phyloP scores from a whole-genome alignment of 2,329 filamentous ascomycete species.

The Diplocarpon mali region DNA sequence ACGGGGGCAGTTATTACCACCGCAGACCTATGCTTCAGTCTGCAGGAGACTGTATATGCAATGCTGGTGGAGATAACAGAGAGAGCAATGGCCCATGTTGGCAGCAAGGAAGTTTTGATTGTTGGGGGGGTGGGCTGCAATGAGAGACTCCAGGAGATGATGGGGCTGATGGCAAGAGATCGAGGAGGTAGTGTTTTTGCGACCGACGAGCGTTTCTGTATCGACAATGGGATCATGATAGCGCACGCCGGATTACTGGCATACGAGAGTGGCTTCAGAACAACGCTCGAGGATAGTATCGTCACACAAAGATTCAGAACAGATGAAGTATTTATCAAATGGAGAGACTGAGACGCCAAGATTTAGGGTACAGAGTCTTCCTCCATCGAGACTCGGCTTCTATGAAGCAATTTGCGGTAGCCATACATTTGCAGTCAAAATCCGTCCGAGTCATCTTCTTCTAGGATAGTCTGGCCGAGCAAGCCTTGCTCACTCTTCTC shows the following conservation, averaged over 20 bases:
- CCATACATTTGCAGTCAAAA: constrained; percentile 12
- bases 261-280: constrained; percentile 69
- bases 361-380: neutral
- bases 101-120: constrained; percentile 79
- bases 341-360: constrained; percentile 46
- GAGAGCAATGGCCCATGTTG: constrained; percentile 95
- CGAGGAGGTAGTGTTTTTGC: constrained; percentile 84
- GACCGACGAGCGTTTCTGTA: constrained; percentile 95
- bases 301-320: constrained; percentile 78
- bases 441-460: constrained; percentile 50
- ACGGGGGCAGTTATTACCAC: constrained; percentile 53
- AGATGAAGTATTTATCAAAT: constrained; percentile 70
- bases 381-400: neutral
- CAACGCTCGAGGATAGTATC: constrained; percentile 66
- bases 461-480: constrained; percentile 56
- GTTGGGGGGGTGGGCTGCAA: constrained; percentile 96
- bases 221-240: constrained; percentile 99
- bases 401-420: neutral
- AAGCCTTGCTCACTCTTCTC: constrained; percentile 33
- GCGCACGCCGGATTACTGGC: constrained; percentile 87
- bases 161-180: constrained; percentile 88
- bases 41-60: constrained; percentile 91
- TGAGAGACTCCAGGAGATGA: constrained; percentile 92
- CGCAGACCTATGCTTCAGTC: constrained; percentile 81
- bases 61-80: constrained; percentile 99